A percentile compares a stretch with the other conserved stretches of the same genome.
phyloP scores from a whole-genome alignment of 176 grass and related monocot species.

The Phyllostachys edulis region DNA sequence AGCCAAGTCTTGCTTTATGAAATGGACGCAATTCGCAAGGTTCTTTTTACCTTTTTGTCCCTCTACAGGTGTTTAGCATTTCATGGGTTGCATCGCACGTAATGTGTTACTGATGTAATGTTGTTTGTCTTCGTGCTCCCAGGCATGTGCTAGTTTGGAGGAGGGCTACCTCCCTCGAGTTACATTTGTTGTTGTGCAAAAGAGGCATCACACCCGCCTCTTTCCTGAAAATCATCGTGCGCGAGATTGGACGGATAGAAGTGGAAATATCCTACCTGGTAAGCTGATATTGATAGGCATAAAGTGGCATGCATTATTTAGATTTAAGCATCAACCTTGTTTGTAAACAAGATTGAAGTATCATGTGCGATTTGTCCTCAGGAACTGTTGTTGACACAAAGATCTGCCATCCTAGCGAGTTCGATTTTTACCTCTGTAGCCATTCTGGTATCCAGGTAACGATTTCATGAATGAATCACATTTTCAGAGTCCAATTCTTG shows the following conservation, averaged over 20 bases:
- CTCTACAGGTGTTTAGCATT: neutral
- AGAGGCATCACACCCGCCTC: conserved; percentile 79
- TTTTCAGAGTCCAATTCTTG: neutral
- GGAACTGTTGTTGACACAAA: conserved; percentile 76
- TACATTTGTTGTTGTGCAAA: conserved; percentile 88
- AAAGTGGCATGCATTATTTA: neutral
- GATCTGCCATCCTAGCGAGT: conserved; percentile 84
- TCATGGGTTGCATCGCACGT: neutral
- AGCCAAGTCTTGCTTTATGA: conserved; percentile 73
- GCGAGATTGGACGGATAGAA: conserved; percentile 48
- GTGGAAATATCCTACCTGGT: conserved; percentile 84
- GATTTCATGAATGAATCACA: neutral
- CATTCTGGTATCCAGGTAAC: conserved; percentile 85
- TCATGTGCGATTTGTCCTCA: neutral
- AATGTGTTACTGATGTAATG: neutral
- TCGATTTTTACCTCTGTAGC: conserved; percentile 94
- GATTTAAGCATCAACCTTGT: neutral
- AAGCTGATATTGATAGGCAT: neutral
- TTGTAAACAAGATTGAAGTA: neutral
- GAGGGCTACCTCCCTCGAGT: conserved; percentile 52
- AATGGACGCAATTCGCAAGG: conserved; percentile 81
- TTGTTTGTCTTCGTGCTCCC: conserved; percentile 14
- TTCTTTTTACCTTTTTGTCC: conserved; percentile 11
- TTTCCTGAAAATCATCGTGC: conserved; percentile 69
- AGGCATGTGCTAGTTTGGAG: conserved; percentile 75